phyloP scores from a whole-genome alignment of 345 rosid species.

The Lumnitzera racemosa region DNA sequence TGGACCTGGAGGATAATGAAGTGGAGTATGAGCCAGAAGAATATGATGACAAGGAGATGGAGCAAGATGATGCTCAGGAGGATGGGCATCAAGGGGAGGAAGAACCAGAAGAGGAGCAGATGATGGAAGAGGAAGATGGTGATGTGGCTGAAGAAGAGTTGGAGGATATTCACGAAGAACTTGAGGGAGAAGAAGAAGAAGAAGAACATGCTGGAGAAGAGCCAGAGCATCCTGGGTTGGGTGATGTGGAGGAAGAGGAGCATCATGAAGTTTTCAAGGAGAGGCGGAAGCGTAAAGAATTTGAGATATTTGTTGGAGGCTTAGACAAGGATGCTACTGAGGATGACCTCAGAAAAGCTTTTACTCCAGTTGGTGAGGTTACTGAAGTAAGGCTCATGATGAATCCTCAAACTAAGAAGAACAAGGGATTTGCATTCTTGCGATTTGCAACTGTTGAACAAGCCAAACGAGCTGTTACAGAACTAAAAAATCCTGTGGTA shows the following conservation, averaged over 20 bases:
- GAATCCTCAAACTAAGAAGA: slow-evolving; percentile 88
- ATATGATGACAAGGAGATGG: slow-evolving; percentile 76
- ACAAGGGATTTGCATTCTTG: slow-evolving; percentile 94
- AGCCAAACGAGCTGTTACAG: slow-evolving; percentile 79
- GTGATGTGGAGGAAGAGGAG: slow-evolving; percentile 53
- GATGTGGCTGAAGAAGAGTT: slow-evolving; percentile 48
- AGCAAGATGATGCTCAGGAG: slow-evolving; percentile 45
- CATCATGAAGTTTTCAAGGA: slow-evolving; percentile 70
- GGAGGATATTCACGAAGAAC: slow-evolving; percentile 54
- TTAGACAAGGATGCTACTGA: slow-evolving; percentile 82
- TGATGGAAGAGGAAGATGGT: slow-evolving; percentile 62
- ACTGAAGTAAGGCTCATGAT: slow-evolving; percentile 82
- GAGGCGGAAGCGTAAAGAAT: slow-evolving; percentile 93
- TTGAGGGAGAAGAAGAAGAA: slow-evolving; percentile 40
- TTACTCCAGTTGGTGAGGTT: slow-evolving; percentile 73
- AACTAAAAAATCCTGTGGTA: slow-evolving; percentile 89
- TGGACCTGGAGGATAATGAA: slow-evolving; percentile 34
- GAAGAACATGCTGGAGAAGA: slow-evolving; percentile 44
- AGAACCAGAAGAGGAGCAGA: slow-evolving; percentile 51
- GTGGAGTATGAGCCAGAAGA: slow-evolving; percentile 60
- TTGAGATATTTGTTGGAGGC: slow-evolving; percentile 92
- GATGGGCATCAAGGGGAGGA: slow-evolving; percentile 48
- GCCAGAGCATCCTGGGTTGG: slow-evolving; percentile 38
- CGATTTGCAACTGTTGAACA: slow-evolving; percentile 90
- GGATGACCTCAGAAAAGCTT: slow-evolving; percentile 76